Evolutionary conservation across 345 rosid species (phyloP).

Genomic region (Adansonia digitata): DNA sequence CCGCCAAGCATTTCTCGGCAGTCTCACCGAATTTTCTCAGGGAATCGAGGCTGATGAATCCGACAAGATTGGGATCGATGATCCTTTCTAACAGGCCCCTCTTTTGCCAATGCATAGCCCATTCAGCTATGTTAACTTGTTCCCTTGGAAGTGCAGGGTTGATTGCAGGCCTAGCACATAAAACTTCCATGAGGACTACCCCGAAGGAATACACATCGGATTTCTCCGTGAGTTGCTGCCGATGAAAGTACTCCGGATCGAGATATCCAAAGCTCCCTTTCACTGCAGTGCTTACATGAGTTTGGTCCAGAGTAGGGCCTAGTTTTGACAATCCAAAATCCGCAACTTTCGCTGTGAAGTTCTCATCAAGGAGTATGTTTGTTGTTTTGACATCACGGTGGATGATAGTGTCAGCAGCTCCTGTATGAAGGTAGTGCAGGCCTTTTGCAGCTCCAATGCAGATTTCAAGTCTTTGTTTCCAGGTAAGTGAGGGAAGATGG

Average conservation of each 20-base stretch:
- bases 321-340: constrained; percentile 67
- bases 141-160: constrained; percentile 60
- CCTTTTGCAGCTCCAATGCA: constrained; percentile 71
- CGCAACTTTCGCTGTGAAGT: constrained; percentile 67
- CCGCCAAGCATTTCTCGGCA: constrained; percentile 61
- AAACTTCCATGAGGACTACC: constrained; percentile 54
- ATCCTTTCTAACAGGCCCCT: constrained; percentile 39
- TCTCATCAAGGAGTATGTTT: constrained; percentile 60
- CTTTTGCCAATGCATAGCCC: constrained; percentile 46
- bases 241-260: constrained; percentile 64
- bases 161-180: constrained; percentile 66
- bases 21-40: constrained; percentile 46
- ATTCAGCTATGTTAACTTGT: constrained; percentile 63
- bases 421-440: constrained; percentile 73
- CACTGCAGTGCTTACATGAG: constrained; percentile 73
- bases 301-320: constrained; percentile 62
- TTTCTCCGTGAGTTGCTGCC: constrained; percentile 59
- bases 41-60: constrained; percentile 42
- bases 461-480: constrained; percentile 62
- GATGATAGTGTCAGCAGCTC: constrained; percentile 52
- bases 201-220: constrained; percentile 72
- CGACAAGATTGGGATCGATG: constrained; percentile 37
- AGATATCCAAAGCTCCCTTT: constrained; percentile 74
- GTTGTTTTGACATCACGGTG: constrained; percentile 77
- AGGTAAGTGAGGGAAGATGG: constrained; percentile 34